Conservation (phyloP, 2,329 filamentous ascomycete species). For the Nothomitra cinnamomea region DNA sequence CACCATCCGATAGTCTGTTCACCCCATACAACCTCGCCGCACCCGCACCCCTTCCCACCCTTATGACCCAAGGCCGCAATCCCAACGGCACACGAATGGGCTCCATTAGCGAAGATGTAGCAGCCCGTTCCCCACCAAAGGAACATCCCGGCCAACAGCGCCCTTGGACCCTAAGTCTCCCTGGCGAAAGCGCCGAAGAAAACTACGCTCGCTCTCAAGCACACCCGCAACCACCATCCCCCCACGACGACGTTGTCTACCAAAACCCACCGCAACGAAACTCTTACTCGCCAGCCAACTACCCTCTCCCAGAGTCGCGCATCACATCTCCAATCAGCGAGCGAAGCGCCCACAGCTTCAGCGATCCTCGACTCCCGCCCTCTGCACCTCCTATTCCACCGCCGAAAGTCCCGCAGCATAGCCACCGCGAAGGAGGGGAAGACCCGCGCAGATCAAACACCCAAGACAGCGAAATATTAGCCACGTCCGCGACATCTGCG, state of each 20-base stretch:
- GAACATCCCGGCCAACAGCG: constrained; percentile 16
- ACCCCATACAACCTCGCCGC: not conserved
- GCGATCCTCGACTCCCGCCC: not conserved
- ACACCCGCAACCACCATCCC: not conserved
- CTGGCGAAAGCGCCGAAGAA: constrained; percentile 4
- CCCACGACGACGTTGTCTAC: not conserved
- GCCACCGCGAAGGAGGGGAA: not conserved
- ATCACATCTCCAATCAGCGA: not conserved
- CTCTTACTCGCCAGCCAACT: not conserved
- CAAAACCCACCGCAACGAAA: no score
- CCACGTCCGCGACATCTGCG: not conserved
- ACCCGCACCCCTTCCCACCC: not conserved
- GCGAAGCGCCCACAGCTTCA: not conserved
- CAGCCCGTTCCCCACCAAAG: constrained; percentile 13
- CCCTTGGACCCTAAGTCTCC: constrained; percentile 15
- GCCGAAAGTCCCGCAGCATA: not conserved
- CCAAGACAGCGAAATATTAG: not conserved
- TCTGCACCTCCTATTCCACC: not conserved
- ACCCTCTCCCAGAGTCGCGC: not conserved
- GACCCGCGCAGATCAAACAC: not conserved
- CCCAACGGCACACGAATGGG: constrained; percentile 3
- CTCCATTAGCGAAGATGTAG: constrained; percentile 11
- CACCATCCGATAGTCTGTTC: constrained; percentile 6
- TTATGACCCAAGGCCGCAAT: constrained; percentile 2
- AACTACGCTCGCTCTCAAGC: not conserved